phyloP scores from a whole-genome alignment of 495 filamentous ascomycete genomes.

The Bombardia bombarda region DNA sequence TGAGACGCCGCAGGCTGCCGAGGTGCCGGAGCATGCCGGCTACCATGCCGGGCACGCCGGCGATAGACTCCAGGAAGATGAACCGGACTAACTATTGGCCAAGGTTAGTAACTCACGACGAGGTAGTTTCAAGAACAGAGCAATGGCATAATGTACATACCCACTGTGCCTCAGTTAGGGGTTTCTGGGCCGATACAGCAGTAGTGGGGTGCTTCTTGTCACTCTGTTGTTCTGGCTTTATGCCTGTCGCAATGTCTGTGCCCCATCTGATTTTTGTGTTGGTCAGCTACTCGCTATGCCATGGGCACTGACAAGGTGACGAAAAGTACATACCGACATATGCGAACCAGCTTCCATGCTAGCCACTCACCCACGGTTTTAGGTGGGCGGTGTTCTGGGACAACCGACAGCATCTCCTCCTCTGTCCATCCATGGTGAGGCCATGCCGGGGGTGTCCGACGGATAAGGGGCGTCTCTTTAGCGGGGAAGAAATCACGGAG shows the following conservation, averaged over 20 bases:
- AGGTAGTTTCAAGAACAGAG: no score
- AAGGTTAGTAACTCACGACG: no score
- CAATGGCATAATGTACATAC: constrained; percentile 9
- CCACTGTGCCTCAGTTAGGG: constrained; percentile 42
- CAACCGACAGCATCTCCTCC: constrained; percentile 36
- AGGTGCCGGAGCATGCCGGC: constrained; percentile 89
- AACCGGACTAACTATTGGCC: constrained; percentile 65
- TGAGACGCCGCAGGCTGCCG: constrained; percentile 70
- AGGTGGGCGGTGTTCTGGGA: constrained; percentile 29
- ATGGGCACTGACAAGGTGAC: no score
- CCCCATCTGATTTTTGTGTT: constrained; percentile 26
- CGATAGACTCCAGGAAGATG: constrained; percentile 90
- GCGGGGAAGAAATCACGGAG: constrained; percentile 40
- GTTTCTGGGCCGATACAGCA: constrained; percentile 31
- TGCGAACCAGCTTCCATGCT: constrained; percentile 37
- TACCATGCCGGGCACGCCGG: constrained; percentile 95
- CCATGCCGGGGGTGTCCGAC: constrained; percentile 53
- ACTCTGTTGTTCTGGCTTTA: constrained; percentile 33
- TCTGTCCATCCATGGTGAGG: constrained; percentile 55
- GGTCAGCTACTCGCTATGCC: no score
- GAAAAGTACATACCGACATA: constrained; percentile 19
- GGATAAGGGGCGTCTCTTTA: constrained; percentile 39
- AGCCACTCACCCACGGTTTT: constrained; percentile 33
- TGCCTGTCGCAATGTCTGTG: constrained; percentile 40
- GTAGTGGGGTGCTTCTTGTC: constrained; percentile 40